These are phyloP conservation scores for Lentinula sp. DNA, from an alignment of 768 basidiomycete genomes.

Conservation along the genomic window DNA sequence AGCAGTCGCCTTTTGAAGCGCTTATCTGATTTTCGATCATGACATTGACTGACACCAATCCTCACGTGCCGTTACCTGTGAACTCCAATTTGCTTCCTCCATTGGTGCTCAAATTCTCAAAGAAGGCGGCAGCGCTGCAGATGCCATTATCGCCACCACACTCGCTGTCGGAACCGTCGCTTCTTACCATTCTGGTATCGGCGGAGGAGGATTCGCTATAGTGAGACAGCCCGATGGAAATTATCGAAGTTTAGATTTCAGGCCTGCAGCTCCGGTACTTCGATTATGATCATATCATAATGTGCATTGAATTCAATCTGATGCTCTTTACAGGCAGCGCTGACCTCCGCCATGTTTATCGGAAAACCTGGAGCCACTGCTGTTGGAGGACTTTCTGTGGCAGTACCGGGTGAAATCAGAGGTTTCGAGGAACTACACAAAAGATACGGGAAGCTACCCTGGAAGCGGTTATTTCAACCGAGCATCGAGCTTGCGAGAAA, in stretches of 20 bases:
- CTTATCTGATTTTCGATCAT: background rate
- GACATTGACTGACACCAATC: background rate
- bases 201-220: slow-evolving; percentile 66
- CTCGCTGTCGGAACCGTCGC: slow-evolving; percentile 81
- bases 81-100: slow-evolving; percentile 80
- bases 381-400: slow-evolving; percentile 64
- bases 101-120: slow-evolving; percentile 75
- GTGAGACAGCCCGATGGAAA: background rate
- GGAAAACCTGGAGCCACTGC: slow-evolving; percentile 27
- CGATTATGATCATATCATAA: slow-evolving; percentile 72
- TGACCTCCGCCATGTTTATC: slow-evolving; percentile 43
- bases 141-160: slow-evolving; percentile 74
- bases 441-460: slow-evolving; percentile 59
- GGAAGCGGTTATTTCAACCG: slow-evolving; percentile 30
- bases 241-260: slow-evolving; percentile 32
- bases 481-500: background rate
- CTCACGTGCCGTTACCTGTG: slow-evolving; percentile 79
- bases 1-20: too few species aligned
- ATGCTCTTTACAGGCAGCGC: slow-evolving; percentile 70
- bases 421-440: slow-evolving; percentile 61
- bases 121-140: slow-evolving; percentile 90
- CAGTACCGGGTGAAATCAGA: slow-evolving; percentile 68
- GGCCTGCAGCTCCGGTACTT: slow-evolving; percentile 31
- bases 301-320: slow-evolving; percentile 26
- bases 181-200: slow-evolving; percentile 66